Evolutionary conservation across 1,284 basidiomycete species (phyloP).

Genomic region (Cystobasidiaceae sp.): DNA sequence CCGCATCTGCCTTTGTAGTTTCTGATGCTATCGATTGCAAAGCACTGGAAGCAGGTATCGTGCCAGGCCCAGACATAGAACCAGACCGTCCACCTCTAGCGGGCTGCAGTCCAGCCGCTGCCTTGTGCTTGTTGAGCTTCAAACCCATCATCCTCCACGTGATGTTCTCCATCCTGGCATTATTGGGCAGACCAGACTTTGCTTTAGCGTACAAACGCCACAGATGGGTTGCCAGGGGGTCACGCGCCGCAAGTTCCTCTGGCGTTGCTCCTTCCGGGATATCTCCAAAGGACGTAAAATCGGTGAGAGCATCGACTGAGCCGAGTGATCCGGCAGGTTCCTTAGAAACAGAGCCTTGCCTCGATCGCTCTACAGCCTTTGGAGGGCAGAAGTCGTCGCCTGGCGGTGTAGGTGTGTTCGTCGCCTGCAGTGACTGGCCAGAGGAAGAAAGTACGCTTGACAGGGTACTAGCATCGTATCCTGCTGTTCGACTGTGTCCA

Average conservation of each 20-base stretch:
- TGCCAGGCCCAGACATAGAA: too few relatives aligned
- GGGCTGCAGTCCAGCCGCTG: conserved; percentile 7
- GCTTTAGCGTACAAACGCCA: conserved; percentile 95
- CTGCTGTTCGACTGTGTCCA: too few relatives aligned
- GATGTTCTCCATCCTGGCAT: conserved; percentile 91
- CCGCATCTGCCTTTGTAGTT: too few relatives aligned
- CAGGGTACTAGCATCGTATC: too few relatives aligned
- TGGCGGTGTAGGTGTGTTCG: not conserved
- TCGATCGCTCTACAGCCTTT: not conserved
- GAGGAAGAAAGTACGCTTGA: not conserved
- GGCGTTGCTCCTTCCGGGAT: conserved; percentile 38
- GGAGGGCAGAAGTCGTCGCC: not conserved
- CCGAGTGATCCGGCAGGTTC: too few relatives aligned
- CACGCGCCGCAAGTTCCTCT: conserved; percentile 51
- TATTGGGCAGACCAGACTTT: conserved; percentile 79
- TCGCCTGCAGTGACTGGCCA: not conserved
- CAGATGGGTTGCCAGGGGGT: conserved; percentile 88
- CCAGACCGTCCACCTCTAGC: too few relatives aligned
- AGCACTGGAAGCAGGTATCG: too few relatives aligned
- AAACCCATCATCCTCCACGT: conserved; percentile 99
- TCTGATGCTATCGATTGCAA: too few relatives aligned
- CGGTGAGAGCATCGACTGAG: not conserved
- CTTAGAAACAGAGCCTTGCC: too few relatives aligned
- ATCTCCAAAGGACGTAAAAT: not conserved
- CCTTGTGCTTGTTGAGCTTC: conserved; percentile 69